Percentiles rank a stretch among this genome's conserved stretches.
These are phyloP conservation scores for Apiotrichum sp. DNA, from an alignment of 1,284 basidiomycete species.

Conservation along the genomic window DNA sequence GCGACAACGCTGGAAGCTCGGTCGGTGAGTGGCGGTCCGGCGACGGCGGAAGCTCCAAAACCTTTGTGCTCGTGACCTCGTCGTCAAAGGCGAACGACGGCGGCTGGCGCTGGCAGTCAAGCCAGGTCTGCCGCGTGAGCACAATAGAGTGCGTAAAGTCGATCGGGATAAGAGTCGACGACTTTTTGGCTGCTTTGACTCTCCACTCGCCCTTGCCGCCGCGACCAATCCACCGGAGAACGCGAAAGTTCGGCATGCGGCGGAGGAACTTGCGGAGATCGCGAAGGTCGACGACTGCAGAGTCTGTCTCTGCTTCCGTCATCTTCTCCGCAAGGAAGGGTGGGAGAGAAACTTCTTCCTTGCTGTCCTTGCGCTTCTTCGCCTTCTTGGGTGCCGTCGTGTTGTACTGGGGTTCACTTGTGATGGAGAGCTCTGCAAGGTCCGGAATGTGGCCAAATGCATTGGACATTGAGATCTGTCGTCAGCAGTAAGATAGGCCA, in stretches of 20 bases:
- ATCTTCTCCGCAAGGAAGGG: slow-evolving; percentile 11
- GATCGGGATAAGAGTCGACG: slow-evolving; percentile 16
- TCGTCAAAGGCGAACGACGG: slow-evolving; percentile 15
- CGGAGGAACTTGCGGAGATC: slow-evolving; percentile 29
- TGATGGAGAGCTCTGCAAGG: slow-evolving; percentile 18
- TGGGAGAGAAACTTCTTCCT: slow-evolving; percentile 3
- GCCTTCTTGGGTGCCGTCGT: slow-evolving; percentile 4
- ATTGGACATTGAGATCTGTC: slow-evolving; percentile 16
- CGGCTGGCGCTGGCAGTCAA: slow-evolving; percentile 14
- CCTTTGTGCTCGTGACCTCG: neutral
- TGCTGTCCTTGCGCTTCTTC: slow-evolving; percentile 7
- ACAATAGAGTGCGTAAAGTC: slow-evolving; percentile 21
- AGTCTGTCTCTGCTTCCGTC: slow-evolving; percentile 16
- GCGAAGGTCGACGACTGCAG: slow-evolving; percentile 19
- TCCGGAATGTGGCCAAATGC: slow-evolving; percentile 16
- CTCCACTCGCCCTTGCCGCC: slow-evolving; percentile 30
- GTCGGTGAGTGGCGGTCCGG: slow-evolving; percentile 7
- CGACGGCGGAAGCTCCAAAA: slow-evolving; percentile 11
- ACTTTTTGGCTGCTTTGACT: slow-evolving; percentile 16
- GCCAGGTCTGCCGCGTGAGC: slow-evolving; percentile 15
- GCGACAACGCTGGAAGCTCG: slow-evolving; percentile 13
- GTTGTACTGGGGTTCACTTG: slow-evolving; percentile 13
- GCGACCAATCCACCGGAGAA: slow-evolving; percentile 25
- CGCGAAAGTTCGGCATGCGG: slow-evolving; percentile 21
- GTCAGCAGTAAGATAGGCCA: neutral